Percentiles rank a stretch among this genome's conserved stretches.
Conservation (phyloP, 2,329 filamentous ascomycete genomes). For the Metarhizium anisopliae region DNA sequence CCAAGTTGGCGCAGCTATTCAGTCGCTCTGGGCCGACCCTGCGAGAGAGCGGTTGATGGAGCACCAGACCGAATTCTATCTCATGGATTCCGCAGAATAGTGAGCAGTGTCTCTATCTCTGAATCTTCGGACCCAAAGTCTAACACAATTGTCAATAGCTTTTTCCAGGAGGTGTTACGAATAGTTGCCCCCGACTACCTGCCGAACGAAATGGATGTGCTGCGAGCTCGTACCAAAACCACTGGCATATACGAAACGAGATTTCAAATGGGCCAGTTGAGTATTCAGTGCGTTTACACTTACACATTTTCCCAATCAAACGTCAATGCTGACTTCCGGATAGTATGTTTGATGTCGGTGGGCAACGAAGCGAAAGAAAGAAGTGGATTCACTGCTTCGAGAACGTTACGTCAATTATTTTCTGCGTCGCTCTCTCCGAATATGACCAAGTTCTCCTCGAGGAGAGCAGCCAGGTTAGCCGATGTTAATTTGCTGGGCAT, state of each 20-base stretch:
- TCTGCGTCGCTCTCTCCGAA: conserved; percentile 95
- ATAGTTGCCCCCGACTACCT: conserved; percentile 82
- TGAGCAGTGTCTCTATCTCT: conserved; percentile 37
- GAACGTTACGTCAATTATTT: conserved; percentile 98
- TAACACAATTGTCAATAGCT: conserved; percentile 47
- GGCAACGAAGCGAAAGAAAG: conserved; percentile 93
- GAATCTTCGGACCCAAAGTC: background rate
- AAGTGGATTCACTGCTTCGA: conserved; percentile 99
- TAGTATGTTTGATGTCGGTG: conserved; percentile 99
- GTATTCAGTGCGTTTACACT: conserved; percentile 73
- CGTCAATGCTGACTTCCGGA: conserved; percentile 12
- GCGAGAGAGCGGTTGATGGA: conserved; percentile 77
- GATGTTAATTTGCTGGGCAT: background rate
- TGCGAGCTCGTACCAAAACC: conserved; percentile 93
- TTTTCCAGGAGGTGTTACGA: conserved; percentile 85
- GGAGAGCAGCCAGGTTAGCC: conserved; percentile 84
- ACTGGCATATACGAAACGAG: conserved; percentile 98
- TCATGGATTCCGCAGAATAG: conserved; percentile 99
- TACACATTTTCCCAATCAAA: background rate
- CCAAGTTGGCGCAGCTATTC: conserved; percentile 73
- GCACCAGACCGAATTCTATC: conserved; percentile 93
- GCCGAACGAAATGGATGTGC: conserved; percentile 87
- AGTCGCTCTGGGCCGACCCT: conserved; percentile 83
- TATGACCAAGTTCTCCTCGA: conserved; percentile 96
- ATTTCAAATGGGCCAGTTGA: conserved; percentile 97